Evolutionary conservation across 495 filamentous ascomycete genomes (phyloP), one percentile per base, ranked within the genome.

Genomic region (Acidomyces sp.): DNA sequence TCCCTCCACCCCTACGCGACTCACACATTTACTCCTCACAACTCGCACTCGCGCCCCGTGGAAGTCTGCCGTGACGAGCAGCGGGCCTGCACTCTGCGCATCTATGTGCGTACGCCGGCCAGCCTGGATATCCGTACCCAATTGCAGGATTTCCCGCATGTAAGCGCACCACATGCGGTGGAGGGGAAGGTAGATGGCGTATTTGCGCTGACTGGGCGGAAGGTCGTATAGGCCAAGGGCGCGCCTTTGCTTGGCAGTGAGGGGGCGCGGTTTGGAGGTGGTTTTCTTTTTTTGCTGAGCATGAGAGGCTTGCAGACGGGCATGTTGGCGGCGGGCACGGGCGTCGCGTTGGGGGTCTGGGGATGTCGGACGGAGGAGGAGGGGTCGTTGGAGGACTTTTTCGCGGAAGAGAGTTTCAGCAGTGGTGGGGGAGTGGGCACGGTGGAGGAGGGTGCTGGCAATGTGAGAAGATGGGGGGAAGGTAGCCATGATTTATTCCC

Each of bases 31-130:
- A 58, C 82, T 83, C 43, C 87, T 62, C 43, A 88, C 80, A 22
- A 96, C 81, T 68, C 85, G 77, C 11, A 95, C 56, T 57, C 76
- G 64, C 13, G 88, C 86, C 0, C 90, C 90, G 58, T 95, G 90
- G 51, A 78, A 92, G 59, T 97, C 90, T 26, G 85, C 85, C 53
- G 78, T 81, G 16, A 69, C 74, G 38, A 93, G 60, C 57, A 83
- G 78, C 23, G 76, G 74, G 12, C 75, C 75, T 43, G 54, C 75
- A 57, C 51, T 69, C 52, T 46, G 57, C 41, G 67, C 59, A 34
- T 64, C 69, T 13, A 74, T 64, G 33, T 46, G 56, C 20, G 65
- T 54, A 1, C 64, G 64, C 16, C 62, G 64, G 0, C 51, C 57
- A 28, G 63, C 62, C n/a, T n/a, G n/a, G n/a, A n/a, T n/a, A n/a